A percentile compares a stretch with the other conserved stretches of the same genome.
Evolutionary conservation across 306 rosid genomes (phyloP).

Genomic region (Bauhinia variegata): DNA sequence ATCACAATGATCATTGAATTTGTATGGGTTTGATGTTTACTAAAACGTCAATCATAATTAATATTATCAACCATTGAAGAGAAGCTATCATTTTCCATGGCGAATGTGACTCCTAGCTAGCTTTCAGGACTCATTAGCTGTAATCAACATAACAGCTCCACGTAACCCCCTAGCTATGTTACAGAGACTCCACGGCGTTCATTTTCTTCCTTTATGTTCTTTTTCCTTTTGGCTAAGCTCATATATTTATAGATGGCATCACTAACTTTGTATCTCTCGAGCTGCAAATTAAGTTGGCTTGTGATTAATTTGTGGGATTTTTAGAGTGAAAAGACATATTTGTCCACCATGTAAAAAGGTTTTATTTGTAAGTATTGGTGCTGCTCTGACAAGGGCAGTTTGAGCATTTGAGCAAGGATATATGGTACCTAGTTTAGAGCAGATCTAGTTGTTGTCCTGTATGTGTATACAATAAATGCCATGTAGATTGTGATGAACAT

Average conservation of each 20-base stretch:
- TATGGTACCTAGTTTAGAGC: no score
- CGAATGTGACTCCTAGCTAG: slow-evolving; percentile 45
- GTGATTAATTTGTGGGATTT: neutral
- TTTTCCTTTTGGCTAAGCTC: no score
- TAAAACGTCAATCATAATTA: no score
- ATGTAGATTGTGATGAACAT: slow-evolving; percentile 40
- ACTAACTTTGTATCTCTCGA: no score
- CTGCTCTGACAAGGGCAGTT: neutral
- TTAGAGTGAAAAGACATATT: neutral
- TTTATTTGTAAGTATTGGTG: neutral
- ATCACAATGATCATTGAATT: neutral
- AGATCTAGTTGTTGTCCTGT: slow-evolving; percentile 15
- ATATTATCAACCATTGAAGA: slow-evolving; percentile 18
- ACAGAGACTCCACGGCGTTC: no score
- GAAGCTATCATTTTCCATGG: slow-evolving; percentile 55
- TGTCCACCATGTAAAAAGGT: neutral
- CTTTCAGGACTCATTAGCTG: slow-evolving; percentile 65
- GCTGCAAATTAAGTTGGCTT: neutral
- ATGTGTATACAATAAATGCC: slow-evolving; percentile 42
- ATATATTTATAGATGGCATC: no score
- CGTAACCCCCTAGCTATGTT: slow-evolving; percentile 41
- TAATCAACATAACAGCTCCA: slow-evolving; percentile 49
- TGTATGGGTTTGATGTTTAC: neutral
- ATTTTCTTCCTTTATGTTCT: slow-evolving; percentile 28
- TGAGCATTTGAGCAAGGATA: neutral